Conservation (phyloP, 306 rosid genomes). For the Comarum palustre region DNA sequence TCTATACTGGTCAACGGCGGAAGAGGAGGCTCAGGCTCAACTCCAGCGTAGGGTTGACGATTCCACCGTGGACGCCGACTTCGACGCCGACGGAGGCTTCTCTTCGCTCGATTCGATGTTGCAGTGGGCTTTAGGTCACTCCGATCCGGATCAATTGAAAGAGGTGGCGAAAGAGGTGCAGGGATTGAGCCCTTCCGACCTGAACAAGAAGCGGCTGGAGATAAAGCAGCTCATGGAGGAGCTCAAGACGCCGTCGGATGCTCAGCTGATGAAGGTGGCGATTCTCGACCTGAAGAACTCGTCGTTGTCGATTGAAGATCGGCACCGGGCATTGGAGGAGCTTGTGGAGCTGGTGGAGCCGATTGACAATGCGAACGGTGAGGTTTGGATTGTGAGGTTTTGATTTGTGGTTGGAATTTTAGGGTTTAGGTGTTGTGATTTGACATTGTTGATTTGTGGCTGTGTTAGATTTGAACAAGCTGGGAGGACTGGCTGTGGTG, state of each 20-base stretch:
- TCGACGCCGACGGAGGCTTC: slow-evolving; percentile 85
- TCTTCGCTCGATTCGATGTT: slow-evolving; percentile 84
- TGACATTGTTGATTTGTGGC: slow-evolving; percentile 8
- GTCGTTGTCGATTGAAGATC: slow-evolving; percentile 69
- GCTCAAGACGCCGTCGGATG: slow-evolving; percentile 70
- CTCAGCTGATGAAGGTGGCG: slow-evolving; percentile 72
- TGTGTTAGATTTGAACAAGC: slow-evolving; percentile 61
- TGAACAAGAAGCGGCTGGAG: slow-evolving; percentile 58
- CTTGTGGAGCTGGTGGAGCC: slow-evolving; percentile 81
- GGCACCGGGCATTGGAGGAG: slow-evolving; percentile 66
- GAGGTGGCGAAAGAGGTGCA: slow-evolving; percentile 55
- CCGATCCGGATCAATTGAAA: slow-evolving; percentile 70
- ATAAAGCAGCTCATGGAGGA: slow-evolving; percentile 73
- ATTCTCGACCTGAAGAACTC: slow-evolving; percentile 66
- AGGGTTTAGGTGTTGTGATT: neutral
- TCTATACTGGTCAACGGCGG: slow-evolving; percentile 46
- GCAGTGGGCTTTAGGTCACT: slow-evolving; percentile 91
- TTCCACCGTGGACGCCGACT: slow-evolving; percentile 29
- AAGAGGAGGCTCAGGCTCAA: slow-evolving; percentile 43
- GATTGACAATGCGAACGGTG: slow-evolving; percentile 79
- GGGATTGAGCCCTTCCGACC: slow-evolving; percentile 43
- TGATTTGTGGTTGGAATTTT: neutral
- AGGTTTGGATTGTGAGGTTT: slow-evolving; percentile 4
- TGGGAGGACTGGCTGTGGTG: slow-evolving; percentile 66
- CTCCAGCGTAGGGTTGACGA: slow-evolving; percentile 17